Percentiles rank a stretch among this genome's conserved stretches.
phyloP scores from a whole-genome alignment of 1,284 basidiomycete genomes.

The Spongiforma sp. region DNA sequence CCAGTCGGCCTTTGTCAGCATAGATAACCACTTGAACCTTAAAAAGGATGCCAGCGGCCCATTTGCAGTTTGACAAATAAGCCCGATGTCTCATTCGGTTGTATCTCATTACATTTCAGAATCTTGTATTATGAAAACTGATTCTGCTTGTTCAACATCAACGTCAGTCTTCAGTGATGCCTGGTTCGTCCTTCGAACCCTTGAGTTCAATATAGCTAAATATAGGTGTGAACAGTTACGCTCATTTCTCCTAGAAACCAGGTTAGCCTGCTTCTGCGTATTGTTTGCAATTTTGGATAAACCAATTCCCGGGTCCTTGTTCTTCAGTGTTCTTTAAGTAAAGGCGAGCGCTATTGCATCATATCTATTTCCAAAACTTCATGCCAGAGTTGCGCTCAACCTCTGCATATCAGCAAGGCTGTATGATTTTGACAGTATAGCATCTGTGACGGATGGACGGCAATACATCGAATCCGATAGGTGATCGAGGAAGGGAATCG shows the following conservation, averaged over 20 bases:
- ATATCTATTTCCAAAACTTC: neutral
- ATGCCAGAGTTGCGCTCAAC: neutral
- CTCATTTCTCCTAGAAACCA: neutral
- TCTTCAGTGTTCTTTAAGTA: too few relatives aligned
- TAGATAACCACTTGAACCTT: slow-evolving; percentile 10
- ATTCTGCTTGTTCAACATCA: neutral
- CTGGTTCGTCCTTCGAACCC: neutral
- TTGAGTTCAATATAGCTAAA: neutral
- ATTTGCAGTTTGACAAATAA: slow-evolving; percentile 1
- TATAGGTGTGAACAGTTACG: neutral
- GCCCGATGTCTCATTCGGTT: neutral
- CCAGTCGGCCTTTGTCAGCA: neutral
- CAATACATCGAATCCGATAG: too few relatives aligned
- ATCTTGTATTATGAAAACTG: neutral
- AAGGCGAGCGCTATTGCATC: neutral
- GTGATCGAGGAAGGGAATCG: too few relatives aligned
- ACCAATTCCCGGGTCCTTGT: neutral
- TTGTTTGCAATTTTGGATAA: neutral
- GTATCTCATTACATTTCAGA: slow-evolving; percentile 1
- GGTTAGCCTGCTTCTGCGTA: neutral
- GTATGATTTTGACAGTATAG: too few relatives aligned
- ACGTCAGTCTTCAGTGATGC: neutral
- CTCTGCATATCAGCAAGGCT: neutral
- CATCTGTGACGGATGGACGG: too few relatives aligned
- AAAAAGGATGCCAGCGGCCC: neutral